Evolutionary conservation across 768 basidiomycete genomes (phyloP).

Genomic region (Paxillus involutus): DNA sequence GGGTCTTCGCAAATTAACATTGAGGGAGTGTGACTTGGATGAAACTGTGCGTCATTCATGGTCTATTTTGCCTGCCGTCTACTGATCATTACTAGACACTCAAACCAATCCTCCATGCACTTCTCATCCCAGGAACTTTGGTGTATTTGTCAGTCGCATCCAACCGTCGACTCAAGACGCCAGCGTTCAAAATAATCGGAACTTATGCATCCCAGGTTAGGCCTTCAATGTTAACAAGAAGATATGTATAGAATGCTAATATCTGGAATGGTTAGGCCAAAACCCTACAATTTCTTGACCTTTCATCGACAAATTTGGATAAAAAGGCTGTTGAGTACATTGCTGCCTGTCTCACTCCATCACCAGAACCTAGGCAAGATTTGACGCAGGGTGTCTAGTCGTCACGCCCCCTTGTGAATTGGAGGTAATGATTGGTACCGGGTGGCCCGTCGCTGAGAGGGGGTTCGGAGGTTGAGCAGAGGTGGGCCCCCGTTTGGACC

Average conservation of each 20-base stretch:
- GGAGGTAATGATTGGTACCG: constrained; percentile 71
- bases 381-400: constrained; percentile 36
- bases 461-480: constrained; percentile 32
- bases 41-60: constrained; percentile 54
- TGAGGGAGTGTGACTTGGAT: constrained; percentile 87
- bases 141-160: constrained; percentile 85
- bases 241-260: background rate
- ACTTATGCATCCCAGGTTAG: constrained; percentile 75
- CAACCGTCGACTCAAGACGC: constrained; percentile 75
- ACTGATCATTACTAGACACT: constrained; percentile 50
- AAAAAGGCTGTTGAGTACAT: constrained; percentile 84
- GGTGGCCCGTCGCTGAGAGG: constrained; percentile 42
- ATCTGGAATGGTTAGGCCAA: constrained; percentile 51
- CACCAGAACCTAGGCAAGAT: constrained; percentile 32
- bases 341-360: constrained; percentile 57
- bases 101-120: constrained; percentile 87
- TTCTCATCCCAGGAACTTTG: constrained; percentile 80
- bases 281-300: constrained; percentile 80
- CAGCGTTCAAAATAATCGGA: constrained; percentile 78
- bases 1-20: constrained; percentile 82
- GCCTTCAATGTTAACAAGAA: background rate
- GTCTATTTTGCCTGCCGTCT: background rate
- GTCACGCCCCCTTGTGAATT: constrained; percentile 55
- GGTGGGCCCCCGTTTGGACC: constrained; percentile 46
- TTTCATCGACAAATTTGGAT: constrained; percentile 85